Evolutionary conservation across 352 stramenopile species (phyloP), one percentile per base, ranked within the genome.

Genomic region (Phytophthora macrochlamydospora): DNA sequence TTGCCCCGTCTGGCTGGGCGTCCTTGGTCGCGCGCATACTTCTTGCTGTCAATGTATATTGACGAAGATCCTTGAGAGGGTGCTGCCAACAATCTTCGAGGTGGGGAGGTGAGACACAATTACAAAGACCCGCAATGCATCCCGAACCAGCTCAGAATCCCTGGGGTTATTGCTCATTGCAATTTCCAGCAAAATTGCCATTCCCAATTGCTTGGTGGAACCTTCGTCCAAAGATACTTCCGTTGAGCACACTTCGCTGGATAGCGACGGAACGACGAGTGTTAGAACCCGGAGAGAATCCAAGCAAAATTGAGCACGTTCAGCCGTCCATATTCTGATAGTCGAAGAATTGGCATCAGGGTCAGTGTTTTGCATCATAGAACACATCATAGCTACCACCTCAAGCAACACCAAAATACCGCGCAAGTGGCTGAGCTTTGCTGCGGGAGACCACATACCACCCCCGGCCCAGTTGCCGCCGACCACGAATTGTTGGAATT

Each of bases 51-150:
- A 94, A 54, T 4, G 86, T 92, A 30, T 85, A 93, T 60, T 94
- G 84, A 0, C 84, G 81, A 61, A 94, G 90, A 35, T 93, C 86
- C 66, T 94, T 94, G 68, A 89, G 86, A 1, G 86, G 86, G 44
- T 94, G 86, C 18, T 94, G 86, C 86, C 86, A 94, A 54, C 86
- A 94, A 43, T 93, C 81, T 58, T 94, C 86, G 32, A 76, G 62
- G 14, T 94, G 84, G 31, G 85, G 87, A 32, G 85, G 81, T 2
- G 80, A 91, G 11, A 96, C 88, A 56, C 88, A 94, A 45, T 93
- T 93, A 69, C 88, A 94, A 54, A 86, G 0, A 96, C 85, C 12
- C 78, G 68, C 7, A 96, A 67, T 2, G 83, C 83, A 45, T 91
- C 83, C 7, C 87, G 81, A 11, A 96, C 82, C 33, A 94, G 53